Percentiles rank a stretch among this genome's conserved stretches.
Conservation (phyloP, 495 filamentous ascomycete species). For the Neurospora tetrasperma region DNA sequence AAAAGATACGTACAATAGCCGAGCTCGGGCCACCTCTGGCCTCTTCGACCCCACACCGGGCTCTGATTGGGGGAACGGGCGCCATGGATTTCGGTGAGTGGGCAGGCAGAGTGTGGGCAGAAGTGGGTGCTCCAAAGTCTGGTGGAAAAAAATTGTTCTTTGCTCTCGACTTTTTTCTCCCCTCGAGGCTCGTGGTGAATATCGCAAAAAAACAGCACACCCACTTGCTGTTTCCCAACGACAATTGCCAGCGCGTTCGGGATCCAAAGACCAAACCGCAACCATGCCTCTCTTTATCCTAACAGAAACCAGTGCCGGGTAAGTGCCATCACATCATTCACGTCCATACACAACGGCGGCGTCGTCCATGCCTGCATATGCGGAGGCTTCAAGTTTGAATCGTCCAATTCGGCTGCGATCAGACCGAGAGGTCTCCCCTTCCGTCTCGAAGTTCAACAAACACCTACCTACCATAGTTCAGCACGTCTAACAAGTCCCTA, state of each 20-base stretch:
- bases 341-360: not conserved
- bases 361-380: not conserved
- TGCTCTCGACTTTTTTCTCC: conserved; percentile 22
- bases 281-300: conserved; percentile 72
- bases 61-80: not conserved
- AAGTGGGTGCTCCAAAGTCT: conserved; percentile 14
- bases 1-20: not conserved
- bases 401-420: not conserved
- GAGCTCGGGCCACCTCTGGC: not conserved
- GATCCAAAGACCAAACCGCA: conserved; percentile 7
- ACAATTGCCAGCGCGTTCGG: conserved; percentile 19
- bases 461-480: not conserved
- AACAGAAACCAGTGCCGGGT: conserved; percentile 86
- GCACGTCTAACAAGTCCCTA: conserved; percentile 6
- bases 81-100: not conserved
- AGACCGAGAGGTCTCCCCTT: not conserved
- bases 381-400: not conserved
- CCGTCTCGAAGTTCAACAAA: not conserved
- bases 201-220: conserved; percentile 19
- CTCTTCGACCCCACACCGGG: not conserved
- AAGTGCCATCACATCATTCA: conserved; percentile 15
- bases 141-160: conserved; percentile 24
- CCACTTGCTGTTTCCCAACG: conserved; percentile 22
- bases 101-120: not conserved
- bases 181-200: conserved; percentile 13